Evolutionary conservation across 352 stramenopile genomes (phyloP).

Genomic region (Phytophthora pseudosyringae): DNA sequence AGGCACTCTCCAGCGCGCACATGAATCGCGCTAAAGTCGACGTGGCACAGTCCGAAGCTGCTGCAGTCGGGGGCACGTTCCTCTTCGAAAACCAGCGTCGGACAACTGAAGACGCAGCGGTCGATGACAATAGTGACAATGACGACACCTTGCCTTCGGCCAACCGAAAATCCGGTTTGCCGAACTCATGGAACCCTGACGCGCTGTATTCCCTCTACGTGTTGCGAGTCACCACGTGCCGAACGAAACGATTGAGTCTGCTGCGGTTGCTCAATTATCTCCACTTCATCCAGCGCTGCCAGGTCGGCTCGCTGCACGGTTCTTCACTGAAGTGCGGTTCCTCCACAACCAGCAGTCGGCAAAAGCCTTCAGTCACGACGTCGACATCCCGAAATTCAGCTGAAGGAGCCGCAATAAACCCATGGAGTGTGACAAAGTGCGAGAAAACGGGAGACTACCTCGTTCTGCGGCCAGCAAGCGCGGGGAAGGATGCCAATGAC

Average conservation of each 20-base stretch:
- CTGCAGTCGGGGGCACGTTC: neutral
- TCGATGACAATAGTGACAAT: neutral
- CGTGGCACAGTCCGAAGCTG: slow-evolving; percentile 8
- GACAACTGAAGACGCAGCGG: neutral
- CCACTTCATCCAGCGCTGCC: slow-evolving; percentile 43
- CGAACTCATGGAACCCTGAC: slow-evolving; percentile 31
- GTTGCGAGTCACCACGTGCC: slow-evolving; percentile 46
- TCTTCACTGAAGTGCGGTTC: neutral
- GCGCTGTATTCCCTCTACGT: slow-evolving; percentile 48
- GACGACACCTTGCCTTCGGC: neutral
- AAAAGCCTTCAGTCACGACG: neutral
- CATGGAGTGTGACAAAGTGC: slow-evolving; percentile 26
- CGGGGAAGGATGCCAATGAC: slow-evolving; percentile 1
- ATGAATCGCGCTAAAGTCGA: slow-evolving; percentile 46
- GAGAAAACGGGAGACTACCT: slow-evolving; percentile 33
- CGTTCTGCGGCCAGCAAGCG: slow-evolving; percentile 6
- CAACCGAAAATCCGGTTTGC: neutral
- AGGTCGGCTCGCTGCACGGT: neutral
- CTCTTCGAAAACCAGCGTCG: neutral
- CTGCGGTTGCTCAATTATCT: slow-evolving; percentile 60
- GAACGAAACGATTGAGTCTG: slow-evolving; percentile 43
- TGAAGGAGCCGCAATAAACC: neutral
- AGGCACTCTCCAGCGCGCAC: slow-evolving; percentile 42
- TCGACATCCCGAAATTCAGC: neutral
- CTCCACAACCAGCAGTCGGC: neutral